A percentile compares a stretch with the other conserved stretches of the same genome.
phyloP scores from a whole-genome alignment of 2,329 filamentous ascomycete genomes.

The Cladobotryum protrusum region DNA sequence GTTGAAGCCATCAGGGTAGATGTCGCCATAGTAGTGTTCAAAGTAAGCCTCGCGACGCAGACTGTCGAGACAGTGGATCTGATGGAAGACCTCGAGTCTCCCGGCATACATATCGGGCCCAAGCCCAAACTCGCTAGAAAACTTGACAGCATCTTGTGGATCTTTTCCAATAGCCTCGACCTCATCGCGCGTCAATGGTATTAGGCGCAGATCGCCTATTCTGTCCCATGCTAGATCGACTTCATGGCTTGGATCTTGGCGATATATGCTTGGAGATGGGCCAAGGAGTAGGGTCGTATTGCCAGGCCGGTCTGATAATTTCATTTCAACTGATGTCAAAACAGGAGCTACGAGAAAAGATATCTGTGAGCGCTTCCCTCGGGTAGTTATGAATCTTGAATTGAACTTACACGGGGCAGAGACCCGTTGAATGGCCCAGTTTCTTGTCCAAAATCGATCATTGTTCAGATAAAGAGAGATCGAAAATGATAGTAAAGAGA shows the following conservation, averaged over 20 bases:
- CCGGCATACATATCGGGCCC: constrained; percentile 27
- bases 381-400: too few relatives aligned
- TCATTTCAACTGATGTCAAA: too few relatives aligned
- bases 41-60: constrained; percentile 14
- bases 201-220: constrained; percentile 11
- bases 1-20: not conserved
- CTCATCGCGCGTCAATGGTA: constrained; percentile 20
- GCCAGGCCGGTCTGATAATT: too few relatives aligned
- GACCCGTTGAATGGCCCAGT: too few relatives aligned
- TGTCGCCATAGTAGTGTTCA: constrained; percentile 6
- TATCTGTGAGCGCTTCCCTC: too few relatives aligned
- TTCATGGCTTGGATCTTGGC: constrained; percentile 13
- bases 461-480: too few relatives aligned
- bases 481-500: too few relatives aligned
- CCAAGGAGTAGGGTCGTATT: too few relatives aligned
- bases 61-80: constrained; percentile 18
- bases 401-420: too few relatives aligned
- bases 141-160: constrained; percentile 19
- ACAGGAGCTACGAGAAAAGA: too few relatives aligned
- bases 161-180: constrained; percentile 25
- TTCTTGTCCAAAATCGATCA: too few relatives aligned
- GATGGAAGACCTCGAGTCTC: constrained; percentile 24
- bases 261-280: constrained; percentile 9
- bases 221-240: constrained; percentile 19
- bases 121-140: constrained; percentile 22